Conservation (phyloP, 2,329 filamentous ascomycete species). For the Byssochlamys sp. region DNA sequence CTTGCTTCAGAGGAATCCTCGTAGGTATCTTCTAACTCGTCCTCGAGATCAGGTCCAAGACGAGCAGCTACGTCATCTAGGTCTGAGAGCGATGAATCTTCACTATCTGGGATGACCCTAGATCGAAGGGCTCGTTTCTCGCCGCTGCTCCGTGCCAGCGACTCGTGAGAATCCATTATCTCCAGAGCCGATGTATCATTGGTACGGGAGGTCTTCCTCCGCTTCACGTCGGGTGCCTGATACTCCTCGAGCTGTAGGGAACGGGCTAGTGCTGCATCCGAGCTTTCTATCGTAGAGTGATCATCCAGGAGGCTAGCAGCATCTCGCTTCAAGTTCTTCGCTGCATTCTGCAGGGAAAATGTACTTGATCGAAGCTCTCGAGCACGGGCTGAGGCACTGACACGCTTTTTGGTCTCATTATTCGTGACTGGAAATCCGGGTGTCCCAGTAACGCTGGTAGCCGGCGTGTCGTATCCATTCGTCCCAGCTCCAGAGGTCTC, state of each 20-base stretch:
- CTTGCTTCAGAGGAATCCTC: conserved; percentile 10
- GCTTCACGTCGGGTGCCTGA: conserved; percentile 25
- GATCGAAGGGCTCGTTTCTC: not conserved
- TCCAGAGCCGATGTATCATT: conserved; percentile 8
- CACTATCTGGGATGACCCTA: conserved; percentile 6
- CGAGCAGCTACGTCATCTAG: conserved; percentile 1
- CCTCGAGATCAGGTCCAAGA: conserved; percentile 7
- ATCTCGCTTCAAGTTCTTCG: conserved; percentile 35
- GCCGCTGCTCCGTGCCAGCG: not conserved
- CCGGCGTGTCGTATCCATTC: conserved; percentile 49
- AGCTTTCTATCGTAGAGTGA: conserved; percentile 22
- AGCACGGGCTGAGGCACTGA: conserved; percentile 39
- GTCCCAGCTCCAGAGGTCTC: conserved; percentile 35
- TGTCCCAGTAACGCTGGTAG: conserved; percentile 50
- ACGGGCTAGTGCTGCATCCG: conserved; percentile 46
- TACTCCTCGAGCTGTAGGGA: conserved; percentile 50
- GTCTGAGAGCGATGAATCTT: conserved; percentile 7
- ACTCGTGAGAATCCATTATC: conserved; percentile 14
- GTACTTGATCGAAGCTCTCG: conserved; percentile 41
- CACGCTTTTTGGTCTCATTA: conserved; percentile 15
- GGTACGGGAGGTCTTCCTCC: conserved; percentile 19
- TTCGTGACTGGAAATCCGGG: conserved; percentile 38
- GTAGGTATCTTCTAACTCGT: conserved; percentile 11
- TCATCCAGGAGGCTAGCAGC: conserved; percentile 36
- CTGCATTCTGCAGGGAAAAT: conserved; percentile 34